Percentiles rank a stretch among this genome's conserved stretches.
phyloP scores from a whole-genome alignment of 305 asterid species.

The Euphrasia arctica region DNA sequence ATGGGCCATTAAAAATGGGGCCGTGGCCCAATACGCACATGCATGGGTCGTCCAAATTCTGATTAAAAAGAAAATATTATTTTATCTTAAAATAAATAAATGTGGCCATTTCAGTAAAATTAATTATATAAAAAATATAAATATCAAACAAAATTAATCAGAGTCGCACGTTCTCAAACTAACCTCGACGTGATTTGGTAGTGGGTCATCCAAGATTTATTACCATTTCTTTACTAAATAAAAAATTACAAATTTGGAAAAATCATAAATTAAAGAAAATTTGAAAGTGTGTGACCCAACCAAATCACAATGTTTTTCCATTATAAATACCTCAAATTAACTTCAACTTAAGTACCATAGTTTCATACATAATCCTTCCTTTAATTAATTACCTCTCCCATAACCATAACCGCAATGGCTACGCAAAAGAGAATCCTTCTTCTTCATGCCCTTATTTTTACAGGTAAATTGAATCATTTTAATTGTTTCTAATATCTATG shows the following conservation, averaged over 20 bases:
- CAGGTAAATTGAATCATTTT: slow-evolving; percentile 18
- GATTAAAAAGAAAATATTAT: no score
- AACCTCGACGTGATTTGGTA: slow-evolving; percentile 18
- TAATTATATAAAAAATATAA: no score
- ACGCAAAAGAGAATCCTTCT: not conserved
- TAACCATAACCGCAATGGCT: slow-evolving; percentile 27
- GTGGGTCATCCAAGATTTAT: not conserved
- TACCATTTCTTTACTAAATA: not conserved
- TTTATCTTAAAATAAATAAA: not conserved
- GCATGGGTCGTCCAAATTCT: no score
- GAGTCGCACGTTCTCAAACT: slow-evolving; percentile 23
- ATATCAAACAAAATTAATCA: not conserved
- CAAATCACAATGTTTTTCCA: not conserved
- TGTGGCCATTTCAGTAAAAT: no score
- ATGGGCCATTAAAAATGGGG: no score
- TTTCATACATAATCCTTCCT: not conserved
- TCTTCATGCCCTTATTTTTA: slow-evolving; percentile 20
- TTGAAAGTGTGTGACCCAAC: slow-evolving; percentile 18
- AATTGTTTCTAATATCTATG: no score
- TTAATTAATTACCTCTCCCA: not conserved
- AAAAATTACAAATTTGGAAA: not conserved
- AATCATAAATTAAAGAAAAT: slow-evolving; percentile 1
- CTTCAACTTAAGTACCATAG: slow-evolving; percentile 17
- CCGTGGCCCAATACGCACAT: no score
- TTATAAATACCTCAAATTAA: slow-evolving; percentile 27